Base-by-base conservation (phyloP, 2,329 filamentous ascomycete genomes). In the Monilinia polystroma region DNA sequence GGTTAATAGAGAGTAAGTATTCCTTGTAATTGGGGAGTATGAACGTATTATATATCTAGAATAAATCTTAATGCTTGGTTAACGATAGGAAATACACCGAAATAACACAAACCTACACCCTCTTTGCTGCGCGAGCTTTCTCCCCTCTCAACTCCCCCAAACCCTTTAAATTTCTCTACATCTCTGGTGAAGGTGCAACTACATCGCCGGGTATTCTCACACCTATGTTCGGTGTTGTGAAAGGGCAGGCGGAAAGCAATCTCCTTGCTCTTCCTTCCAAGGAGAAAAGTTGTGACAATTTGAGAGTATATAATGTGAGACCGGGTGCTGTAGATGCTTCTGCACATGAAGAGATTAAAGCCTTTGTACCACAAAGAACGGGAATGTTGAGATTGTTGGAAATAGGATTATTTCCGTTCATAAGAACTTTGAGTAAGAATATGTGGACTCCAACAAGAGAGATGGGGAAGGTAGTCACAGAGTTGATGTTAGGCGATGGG, bases 161-260 rank as follows among this genome's bases (percentile, higher is more conserved):
- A 4, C 84, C 86, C 0, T 88, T 92, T 76, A 85, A 85, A 63
- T 93, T 92, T 76, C 81, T 92, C 69, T 90, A 87, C 73, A 83
- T 93, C 41, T 92, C 90, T 0, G 89, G 72, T 20, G 72, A 74
- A 69, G 76, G 77, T 32, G 84, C 87, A 0, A 88, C 86, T 1
- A 82, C 82, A 23, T 77, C 77, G 0, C 89, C 88, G 0, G 82
- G 83, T 3, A 74, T 76, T 5, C 82, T 87, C 71, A 84, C 87
- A 0, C 76, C 82, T 23, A 77, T 85, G 55, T 92, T 85, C 72
- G 87, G 81, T 1, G 80, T 82, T 16, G 81, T 90, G 66, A 93
- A 93, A 76, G 90, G 90, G 16, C 81, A 86, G 74, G 83, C 85
- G 0, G 90, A 93, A 77, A 70, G 80, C 1, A 76, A 79, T 1